These are phyloP conservation scores for Corynespora cassiicola DNA, from an alignment of 2,329 filamentous ascomycete species.

Conservation along the genomic window DNA sequence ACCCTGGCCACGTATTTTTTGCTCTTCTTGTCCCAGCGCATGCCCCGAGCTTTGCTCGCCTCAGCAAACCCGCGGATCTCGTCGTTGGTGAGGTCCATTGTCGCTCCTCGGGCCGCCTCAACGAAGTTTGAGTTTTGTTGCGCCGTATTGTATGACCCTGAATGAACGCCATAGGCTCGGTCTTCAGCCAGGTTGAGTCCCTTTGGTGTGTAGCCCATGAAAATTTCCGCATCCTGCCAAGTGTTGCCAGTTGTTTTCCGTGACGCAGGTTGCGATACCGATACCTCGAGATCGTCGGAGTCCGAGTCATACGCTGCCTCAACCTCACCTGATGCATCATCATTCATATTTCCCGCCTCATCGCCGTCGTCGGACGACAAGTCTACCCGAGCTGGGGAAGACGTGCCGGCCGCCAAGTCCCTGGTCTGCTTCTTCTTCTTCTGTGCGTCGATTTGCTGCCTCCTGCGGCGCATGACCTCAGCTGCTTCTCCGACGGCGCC, in stretches of 20 bases:
- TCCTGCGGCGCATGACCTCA: slow-evolving; percentile 76
- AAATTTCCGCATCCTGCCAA: slow-evolving; percentile 86
- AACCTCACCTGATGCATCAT: slow-evolving; percentile 43
- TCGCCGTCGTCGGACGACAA: slow-evolving; percentile 16
- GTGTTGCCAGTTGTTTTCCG: slow-evolving; percentile 49
- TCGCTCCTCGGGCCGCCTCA: slow-evolving; percentile 81
- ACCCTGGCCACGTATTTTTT: slow-evolving; percentile 92
- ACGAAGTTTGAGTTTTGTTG: slow-evolving; percentile 74
- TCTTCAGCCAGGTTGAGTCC: slow-evolving; percentile 84
- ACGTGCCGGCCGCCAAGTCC: slow-evolving; percentile 37
- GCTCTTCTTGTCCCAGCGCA: slow-evolving; percentile 97
- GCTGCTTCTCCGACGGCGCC: slow-evolving; percentile 69
- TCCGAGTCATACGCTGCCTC: slow-evolving; percentile 51
- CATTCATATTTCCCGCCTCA: slow-evolving; percentile 29
- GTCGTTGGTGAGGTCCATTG: slow-evolving; percentile 93
- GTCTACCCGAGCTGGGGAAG: slow-evolving; percentile 10
- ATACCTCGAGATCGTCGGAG: slow-evolving; percentile 61
- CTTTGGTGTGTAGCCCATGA: slow-evolving; percentile 94
- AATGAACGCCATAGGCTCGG: slow-evolving; percentile 90
- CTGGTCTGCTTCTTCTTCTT: slow-evolving; percentile 48
- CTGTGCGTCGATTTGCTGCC: slow-evolving; percentile 71
- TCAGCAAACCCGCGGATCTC: slow-evolving; percentile 83
- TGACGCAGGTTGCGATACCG: slow-evolving; percentile 50
- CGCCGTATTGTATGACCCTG: slow-evolving; percentile 65
- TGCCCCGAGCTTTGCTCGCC: slow-evolving; percentile 71